Percentiles rank a stretch among this genome's conserved stretches.
Evolutionary conservation across 176 grass and related monocot species (phyloP).

Genomic region (Sorghum bicolor): Sorghum_bicolor_NCBIv3 NC_012874.2:53036501-53037000

Average conservation of each 20-base stretch:
- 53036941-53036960: no score
- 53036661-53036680: neutral
- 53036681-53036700: constrained; percentile 44
- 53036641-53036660: no score
- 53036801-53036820: constrained; percentile 62
- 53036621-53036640: constrained; percentile 16
- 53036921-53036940: no score
- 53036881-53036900: no score
- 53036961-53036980: no score
- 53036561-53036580: constrained; percentile 81
- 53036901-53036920: no score
- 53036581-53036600: constrained; percentile 98
- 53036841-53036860: no score
- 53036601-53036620: constrained; percentile 54
- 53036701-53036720: constrained; percentile 50
- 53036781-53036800: constrained; percentile 46
- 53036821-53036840: no score
- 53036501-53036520: constrained; percentile 91
- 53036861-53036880: no score
- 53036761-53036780: constrained; percentile 41
- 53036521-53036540: constrained; percentile 74
- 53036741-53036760: constrained; percentile 63
- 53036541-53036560: constrained; percentile 92
- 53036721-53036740: constrained; percentile 72
- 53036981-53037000: no score